These are phyloP conservation scores for Akebia trifoliata DNA, from an alignment of 164 flowering plant genomes.

Conservation along the genomic window DNA sequence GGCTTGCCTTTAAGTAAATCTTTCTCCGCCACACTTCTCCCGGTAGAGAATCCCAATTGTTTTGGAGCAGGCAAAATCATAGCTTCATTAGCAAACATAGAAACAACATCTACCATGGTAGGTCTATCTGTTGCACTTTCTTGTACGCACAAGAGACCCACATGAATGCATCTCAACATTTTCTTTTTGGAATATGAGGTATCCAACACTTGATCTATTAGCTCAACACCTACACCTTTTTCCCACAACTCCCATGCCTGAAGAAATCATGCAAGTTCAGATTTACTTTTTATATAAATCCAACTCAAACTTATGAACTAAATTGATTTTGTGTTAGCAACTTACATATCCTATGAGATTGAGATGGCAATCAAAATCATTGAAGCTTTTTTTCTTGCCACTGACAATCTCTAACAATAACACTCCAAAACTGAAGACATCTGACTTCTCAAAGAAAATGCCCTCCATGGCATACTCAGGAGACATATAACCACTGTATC, in stretches of 20 bases:
- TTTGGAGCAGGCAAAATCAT: neutral
- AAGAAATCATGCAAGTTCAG: neutral
- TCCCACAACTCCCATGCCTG: conserved; percentile 9
- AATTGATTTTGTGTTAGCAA: no score
- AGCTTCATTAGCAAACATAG: conserved; percentile 1
- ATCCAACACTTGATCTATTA: neutral
- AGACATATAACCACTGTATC: conserved; percentile 8
- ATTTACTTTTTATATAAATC: neutral
- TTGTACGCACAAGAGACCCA: conserved; percentile 7
- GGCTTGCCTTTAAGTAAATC: neutral
- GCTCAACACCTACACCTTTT: neutral
- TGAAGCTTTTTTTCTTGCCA: neutral
- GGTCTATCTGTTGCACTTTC: conserved; percentile 5
- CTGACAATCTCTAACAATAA: neutral
- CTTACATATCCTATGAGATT: conserved; percentile 7
- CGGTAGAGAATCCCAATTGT: neutral
- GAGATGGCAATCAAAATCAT: neutral
- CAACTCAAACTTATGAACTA: no score
- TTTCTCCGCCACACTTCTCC: neutral
- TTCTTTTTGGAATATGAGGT: neutral
- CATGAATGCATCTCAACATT: conserved; percentile 3
- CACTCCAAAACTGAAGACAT: neutral
- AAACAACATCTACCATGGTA: conserved; percentile 5
- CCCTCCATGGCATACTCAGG: conserved; percentile 8
- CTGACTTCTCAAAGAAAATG: neutral